Percentiles rank a stretch among this genome's conserved stretches.
Conservation (phyloP, 2,329 filamentous ascomycete species). For the Septoria linicola region DNA sequence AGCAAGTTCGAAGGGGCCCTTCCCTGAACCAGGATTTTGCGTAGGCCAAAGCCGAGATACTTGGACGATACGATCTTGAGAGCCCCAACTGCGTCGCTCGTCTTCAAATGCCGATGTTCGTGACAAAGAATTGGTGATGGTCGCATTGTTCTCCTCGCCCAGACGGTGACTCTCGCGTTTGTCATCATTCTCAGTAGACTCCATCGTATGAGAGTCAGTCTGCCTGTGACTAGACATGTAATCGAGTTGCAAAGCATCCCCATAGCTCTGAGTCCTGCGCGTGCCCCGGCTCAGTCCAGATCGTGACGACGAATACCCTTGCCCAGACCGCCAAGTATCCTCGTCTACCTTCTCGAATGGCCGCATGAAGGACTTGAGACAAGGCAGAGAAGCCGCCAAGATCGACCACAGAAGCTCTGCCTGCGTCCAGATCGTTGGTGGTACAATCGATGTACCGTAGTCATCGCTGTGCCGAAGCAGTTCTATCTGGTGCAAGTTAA, state of each 20-base stretch:
- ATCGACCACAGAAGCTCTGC: slow-evolving; percentile 26
- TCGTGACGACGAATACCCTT: slow-evolving; percentile 18
- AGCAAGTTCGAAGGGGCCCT: neutral
- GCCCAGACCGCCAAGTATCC: slow-evolving; percentile 20
- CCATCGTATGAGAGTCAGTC: neutral
- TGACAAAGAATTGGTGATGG: slow-evolving; percentile 1
- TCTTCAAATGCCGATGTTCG: neutral
- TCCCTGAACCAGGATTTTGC: too few relatives aligned
- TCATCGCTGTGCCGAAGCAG: slow-evolving; percentile 7
- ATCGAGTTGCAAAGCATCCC: slow-evolving; percentile 3
- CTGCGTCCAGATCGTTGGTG: slow-evolving; percentile 21
- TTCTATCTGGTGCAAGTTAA: slow-evolving; percentile 22
- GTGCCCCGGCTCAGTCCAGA: slow-evolving; percentile 13
- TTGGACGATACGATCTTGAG: slow-evolving; percentile 18
- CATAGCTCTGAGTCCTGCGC: slow-evolving; percentile 1
- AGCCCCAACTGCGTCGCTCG: slow-evolving; percentile 14
- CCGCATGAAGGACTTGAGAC: slow-evolving; percentile 23
- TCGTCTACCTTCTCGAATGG: slow-evolving; percentile 26
- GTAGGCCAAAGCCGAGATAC: slow-evolving; percentile 2
- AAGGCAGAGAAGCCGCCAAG: slow-evolving; percentile 22
- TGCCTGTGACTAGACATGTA: neutral
- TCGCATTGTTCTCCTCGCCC: neutral
- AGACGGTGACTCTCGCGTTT: slow-evolving; percentile 3
- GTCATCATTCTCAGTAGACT: slow-evolving; percentile 8
- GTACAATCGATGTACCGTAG: slow-evolving; percentile 12